Evolutionary conservation across 257 asterid species (phyloP).

Genomic region (Ophiorrhiza pumila): DNA sequence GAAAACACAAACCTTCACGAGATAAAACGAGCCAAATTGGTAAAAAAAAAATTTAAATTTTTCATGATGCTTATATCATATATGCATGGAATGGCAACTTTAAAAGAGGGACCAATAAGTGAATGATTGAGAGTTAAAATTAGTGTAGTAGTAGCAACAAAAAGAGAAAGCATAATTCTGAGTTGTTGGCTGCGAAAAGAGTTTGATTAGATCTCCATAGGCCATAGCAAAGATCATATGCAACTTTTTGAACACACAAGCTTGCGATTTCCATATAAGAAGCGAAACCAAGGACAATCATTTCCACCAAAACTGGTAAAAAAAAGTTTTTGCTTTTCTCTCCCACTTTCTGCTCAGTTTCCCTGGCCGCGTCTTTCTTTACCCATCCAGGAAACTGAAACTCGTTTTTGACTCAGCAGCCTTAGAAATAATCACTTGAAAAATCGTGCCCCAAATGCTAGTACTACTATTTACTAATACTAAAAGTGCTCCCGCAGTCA

Average conservation of each 20-base stretch:
- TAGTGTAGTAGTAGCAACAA: too few species aligned
- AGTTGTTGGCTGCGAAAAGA: background rate
- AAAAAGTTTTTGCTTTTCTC: too few species aligned
- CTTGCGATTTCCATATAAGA: background rate
- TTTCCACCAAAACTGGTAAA: background rate
- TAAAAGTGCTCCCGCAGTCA: background rate
- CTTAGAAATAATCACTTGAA: background rate
- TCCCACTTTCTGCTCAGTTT: conserved; percentile 10
- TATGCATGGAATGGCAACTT: too few species aligned
- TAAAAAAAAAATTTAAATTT: too few species aligned
- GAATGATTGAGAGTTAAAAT: too few species aligned
- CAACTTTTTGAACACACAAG: background rate
- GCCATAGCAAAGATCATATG: too few species aligned
- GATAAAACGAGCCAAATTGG: too few species aligned
- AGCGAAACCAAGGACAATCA: background rate
- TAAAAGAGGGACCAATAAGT: too few species aligned
- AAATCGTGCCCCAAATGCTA: background rate
- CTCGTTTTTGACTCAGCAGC: conserved; percentile 10
- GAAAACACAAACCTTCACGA: too few species aligned
- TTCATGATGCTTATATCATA: too few species aligned
- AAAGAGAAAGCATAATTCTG: too few species aligned
- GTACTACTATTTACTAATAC: background rate
- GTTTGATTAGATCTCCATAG: too few species aligned
- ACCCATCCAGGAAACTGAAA: background rate
- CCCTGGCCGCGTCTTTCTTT: conserved; percentile 18